Percentiles rank a stretch among this genome's conserved stretches.
phyloP scores from a whole-genome alignment of 768 basidiomycete species.

The Calocybe gangraenosa region DNA sequence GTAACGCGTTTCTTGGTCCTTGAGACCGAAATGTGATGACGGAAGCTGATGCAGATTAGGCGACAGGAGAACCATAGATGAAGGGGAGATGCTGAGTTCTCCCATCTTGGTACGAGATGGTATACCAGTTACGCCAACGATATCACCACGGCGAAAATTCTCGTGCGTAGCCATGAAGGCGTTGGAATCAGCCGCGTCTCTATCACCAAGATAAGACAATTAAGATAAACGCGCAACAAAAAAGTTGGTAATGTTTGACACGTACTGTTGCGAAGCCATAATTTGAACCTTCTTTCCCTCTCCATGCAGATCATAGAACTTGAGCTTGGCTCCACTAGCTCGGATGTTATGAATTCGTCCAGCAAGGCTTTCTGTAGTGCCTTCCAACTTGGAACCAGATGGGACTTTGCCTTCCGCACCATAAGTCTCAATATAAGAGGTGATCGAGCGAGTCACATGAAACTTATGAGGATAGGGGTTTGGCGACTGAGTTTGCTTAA shows the following conservation, averaged over 20 bases:
- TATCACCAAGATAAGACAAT: constrained; percentile 16
- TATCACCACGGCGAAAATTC: constrained; percentile 91
- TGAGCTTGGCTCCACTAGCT: constrained; percentile 73
- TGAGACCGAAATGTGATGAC: constrained; percentile 87
- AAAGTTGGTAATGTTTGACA: constrained; percentile 26
- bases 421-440: constrained; percentile 69
- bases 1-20: constrained; percentile 97
- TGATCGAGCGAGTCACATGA: constrained; percentile 75
- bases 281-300: constrained; percentile 95
- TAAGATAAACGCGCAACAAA: not conserved
- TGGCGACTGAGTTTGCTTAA: constrained; percentile 80
- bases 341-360: constrained; percentile 93
- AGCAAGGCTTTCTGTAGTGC: constrained; percentile 61
- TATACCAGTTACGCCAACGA: constrained; percentile 86
- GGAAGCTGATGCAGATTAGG: constrained; percentile 97
- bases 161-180: constrained; percentile 72
- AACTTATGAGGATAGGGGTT: constrained; percentile 99
- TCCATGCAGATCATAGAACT: constrained; percentile 91
- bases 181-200: constrained; percentile 62
- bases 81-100: constrained; percentile 87
- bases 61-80: constrained; percentile 80
- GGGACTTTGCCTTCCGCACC: constrained; percentile 68
- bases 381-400: constrained; percentile 62
- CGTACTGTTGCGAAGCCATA: constrained; percentile 83
- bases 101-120: constrained; percentile 95